These are phyloP conservation scores for Picea glauca DNA, from an alignment of 75 land plant genomes.

Conservation along the genomic window DNA sequence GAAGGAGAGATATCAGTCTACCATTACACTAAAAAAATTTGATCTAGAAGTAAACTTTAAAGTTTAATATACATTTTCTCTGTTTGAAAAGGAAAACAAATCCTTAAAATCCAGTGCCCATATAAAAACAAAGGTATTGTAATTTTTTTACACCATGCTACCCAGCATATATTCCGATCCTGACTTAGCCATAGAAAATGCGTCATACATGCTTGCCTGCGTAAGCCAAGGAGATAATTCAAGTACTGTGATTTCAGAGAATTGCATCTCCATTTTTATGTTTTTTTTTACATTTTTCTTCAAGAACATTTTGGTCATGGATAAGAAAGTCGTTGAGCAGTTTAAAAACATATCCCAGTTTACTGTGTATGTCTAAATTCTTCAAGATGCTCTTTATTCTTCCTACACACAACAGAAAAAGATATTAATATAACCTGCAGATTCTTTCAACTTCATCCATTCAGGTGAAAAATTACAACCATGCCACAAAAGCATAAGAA, in stretches of 20 bases:
- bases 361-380: slow-evolving; percentile 5
- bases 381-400: neutral
- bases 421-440: neutral
- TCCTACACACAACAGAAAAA: neutral
- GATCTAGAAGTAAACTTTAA: too few species aligned
- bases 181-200: neutral
- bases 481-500: neutral
- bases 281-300: neutral
- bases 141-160: neutral
- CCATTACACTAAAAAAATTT: too few species aligned
- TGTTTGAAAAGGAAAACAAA: neutral
- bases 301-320: neutral
- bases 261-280: neutral
- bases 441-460: neutral
- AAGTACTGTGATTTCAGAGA: neutral
- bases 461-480: neutral
- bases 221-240: neutral
- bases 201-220: neutral
- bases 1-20: neutral
- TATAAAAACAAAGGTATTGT: neutral
- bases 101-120: neutral
- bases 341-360: neutral
- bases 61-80: too few species aligned
- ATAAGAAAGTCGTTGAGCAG: neutral
- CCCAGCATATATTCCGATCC: neutral